phyloP scores from a whole-genome alignment of 2,329 filamentous ascomycete species.

The Cladophialophora carrionii region DNA sequence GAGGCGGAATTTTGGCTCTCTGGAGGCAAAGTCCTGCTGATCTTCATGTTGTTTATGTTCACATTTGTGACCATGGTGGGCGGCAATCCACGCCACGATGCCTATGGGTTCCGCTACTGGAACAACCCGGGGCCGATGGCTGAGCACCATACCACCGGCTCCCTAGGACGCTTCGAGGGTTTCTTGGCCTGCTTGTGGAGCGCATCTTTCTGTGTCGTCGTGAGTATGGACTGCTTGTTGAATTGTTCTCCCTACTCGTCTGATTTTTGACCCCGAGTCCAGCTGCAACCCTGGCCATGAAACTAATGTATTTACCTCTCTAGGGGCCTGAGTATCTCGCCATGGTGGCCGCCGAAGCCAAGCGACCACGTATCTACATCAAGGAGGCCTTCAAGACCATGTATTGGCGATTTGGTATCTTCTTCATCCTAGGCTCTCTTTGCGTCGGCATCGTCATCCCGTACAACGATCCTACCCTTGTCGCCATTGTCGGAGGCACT shows the following conservation, averaged over 20 bases:
- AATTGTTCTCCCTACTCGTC: too few relatives aligned
- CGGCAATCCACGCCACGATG: slow-evolving; percentile 70
- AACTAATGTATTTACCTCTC: too few relatives aligned
- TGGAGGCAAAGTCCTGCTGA: slow-evolving; percentile 69
- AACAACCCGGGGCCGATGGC: slow-evolving; percentile 66
- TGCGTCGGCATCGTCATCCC: slow-evolving; percentile 70
- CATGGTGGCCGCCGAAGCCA: slow-evolving; percentile 66
- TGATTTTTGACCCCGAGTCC: too few relatives aligned
- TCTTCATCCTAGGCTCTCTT: slow-evolving; percentile 73
- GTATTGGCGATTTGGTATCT: slow-evolving; percentile 73
- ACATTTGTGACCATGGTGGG: slow-evolving; percentile 81
- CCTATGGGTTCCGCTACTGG: slow-evolving; percentile 71
- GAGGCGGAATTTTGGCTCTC: slow-evolving; percentile 72
- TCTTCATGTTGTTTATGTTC: slow-evolving; percentile 69
- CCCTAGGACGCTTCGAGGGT: slow-evolving; percentile 56
- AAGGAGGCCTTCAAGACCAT: slow-evolving; percentile 64
- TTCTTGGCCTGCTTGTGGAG: slow-evolving; percentile 72
- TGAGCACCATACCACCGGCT: slow-evolving; percentile 66
- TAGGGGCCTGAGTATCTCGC: slow-evolving; percentile 65
- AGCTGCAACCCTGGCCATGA: too few relatives aligned
- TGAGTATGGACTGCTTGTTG: too few relatives aligned
- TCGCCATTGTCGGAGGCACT: slow-evolving; percentile 53
- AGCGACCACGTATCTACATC: slow-evolving; percentile 68
- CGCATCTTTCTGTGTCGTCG: slow-evolving; percentile 64
- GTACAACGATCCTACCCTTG: slow-evolving; percentile 64